phyloP scores from a whole-genome alignment of 2,329 filamentous ascomycete species.

The Colletotrichum aenigma region DNA sequence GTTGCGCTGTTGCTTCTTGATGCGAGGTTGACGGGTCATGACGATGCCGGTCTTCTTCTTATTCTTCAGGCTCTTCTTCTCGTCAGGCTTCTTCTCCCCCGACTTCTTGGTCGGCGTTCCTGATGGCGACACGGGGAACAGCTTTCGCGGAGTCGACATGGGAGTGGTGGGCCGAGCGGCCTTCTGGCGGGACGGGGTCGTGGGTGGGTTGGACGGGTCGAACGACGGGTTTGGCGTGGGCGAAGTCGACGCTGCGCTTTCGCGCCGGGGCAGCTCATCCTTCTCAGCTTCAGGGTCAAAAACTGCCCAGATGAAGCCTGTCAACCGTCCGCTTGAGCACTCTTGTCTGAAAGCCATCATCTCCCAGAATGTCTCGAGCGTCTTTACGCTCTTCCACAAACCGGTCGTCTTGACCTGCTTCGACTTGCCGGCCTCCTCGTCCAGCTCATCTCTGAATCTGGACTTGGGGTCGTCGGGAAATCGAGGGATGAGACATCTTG shows the following conservation, averaged over 20 bases:
- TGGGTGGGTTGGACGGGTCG: slow-evolving; percentile 21
- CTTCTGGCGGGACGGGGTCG: slow-evolving; percentile 37
- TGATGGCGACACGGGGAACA: slow-evolving; percentile 26
- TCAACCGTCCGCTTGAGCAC: slow-evolving; percentile 88
- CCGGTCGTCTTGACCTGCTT: slow-evolving; percentile 60
- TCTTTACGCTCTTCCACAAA: slow-evolving; percentile 82
- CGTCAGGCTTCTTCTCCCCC: slow-evolving; percentile 16
- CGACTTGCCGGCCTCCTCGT: slow-evolving; percentile 75
- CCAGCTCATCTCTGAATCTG: slow-evolving; percentile 85
- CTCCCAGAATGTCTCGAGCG: slow-evolving; percentile 95
- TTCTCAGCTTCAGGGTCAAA: slow-evolving; percentile 60
- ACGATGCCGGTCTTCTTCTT: slow-evolving; percentile 63
- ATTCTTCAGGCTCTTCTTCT: slow-evolving; percentile 49
- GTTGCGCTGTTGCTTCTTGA: slow-evolving; percentile 63
- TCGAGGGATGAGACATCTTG: slow-evolving; percentile 83
- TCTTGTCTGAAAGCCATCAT: slow-evolving; percentile 97
- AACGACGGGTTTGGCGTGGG: slow-evolving; percentile 34
- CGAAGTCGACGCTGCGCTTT: slow-evolving; percentile 10
- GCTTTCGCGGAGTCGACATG: slow-evolving; percentile 35
- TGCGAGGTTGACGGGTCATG: slow-evolving; percentile 64
- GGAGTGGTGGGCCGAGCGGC: slow-evolving; percentile 28
- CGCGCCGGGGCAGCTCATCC: background rate
- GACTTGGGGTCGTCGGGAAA: slow-evolving; percentile 97
- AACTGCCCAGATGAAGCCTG: slow-evolving; percentile 94
- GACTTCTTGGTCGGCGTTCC: slow-evolving; percentile 34